phyloP scores from a whole-genome alignment of 2,329 filamentous ascomycete species.

The Fusarium palustre region DNA sequence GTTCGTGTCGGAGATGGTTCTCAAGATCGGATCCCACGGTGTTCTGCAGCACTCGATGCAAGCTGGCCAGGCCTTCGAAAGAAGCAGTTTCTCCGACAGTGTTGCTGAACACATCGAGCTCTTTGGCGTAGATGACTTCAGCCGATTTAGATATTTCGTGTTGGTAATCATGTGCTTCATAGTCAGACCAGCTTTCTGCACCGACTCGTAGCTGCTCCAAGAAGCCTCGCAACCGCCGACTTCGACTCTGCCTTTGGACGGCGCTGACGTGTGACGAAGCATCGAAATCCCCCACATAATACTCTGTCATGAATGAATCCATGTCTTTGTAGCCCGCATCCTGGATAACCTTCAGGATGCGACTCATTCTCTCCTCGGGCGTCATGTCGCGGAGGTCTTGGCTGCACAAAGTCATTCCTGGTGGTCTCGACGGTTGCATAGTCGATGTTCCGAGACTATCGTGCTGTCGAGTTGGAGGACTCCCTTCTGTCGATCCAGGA shows the following conservation, averaged over 20 bases:
- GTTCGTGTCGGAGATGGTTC: neutral
- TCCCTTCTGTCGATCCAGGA: neutral
- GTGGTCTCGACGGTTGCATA: neutral
- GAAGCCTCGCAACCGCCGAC: neutral
- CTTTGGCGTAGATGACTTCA: neutral
- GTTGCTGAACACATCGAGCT: neutral
- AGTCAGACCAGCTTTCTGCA: neutral
- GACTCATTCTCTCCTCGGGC: neutral
- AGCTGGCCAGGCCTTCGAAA: neutral
- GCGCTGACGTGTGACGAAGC: neutral
- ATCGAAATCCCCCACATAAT: neutral
- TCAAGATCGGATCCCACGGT: neutral
- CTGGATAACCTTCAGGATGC: neutral
- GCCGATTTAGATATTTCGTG: neutral
- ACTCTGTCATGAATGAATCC: neutral
- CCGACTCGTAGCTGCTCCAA: neutral
- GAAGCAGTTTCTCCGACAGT: neutral
- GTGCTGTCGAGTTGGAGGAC: neutral
- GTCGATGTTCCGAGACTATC: too few relatives aligned
- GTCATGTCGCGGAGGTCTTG: neutral
- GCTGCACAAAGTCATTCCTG: neutral
- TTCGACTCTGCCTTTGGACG: neutral
- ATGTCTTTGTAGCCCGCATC: neutral
- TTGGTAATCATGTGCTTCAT: neutral
- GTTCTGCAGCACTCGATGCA: neutral